These are phyloP conservation scores for Vitis cinerea DNA, from an alignment of 164 flowering plant species.

Conservation along the genomic window DNA sequence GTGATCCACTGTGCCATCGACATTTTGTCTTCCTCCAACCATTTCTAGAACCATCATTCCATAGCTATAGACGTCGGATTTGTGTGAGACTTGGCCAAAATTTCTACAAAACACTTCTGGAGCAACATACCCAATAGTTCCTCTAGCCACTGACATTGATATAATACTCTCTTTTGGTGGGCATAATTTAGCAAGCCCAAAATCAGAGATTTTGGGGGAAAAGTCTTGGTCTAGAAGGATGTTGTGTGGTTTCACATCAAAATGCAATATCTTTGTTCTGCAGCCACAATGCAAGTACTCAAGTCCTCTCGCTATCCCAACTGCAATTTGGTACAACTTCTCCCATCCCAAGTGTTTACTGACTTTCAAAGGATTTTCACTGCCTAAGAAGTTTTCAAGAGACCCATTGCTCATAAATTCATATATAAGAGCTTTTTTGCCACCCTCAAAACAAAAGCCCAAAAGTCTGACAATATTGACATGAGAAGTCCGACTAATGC, in stretches of 20 bases:
- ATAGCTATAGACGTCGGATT: conserved; percentile 6
- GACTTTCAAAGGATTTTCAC: not conserved
- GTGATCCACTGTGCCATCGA: not conserved
- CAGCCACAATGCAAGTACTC: conserved; percentile 3
- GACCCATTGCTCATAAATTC: conserved; percentile 1
- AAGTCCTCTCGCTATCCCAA: not conserved
- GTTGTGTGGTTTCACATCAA: not conserved
- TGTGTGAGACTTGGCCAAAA: too few relatives aligned
- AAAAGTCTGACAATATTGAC: not conserved
- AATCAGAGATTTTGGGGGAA: not conserved
- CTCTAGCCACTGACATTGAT: too few relatives aligned
- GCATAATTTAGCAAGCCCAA: not conserved
- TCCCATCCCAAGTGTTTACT: not conserved
- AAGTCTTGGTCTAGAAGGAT: too few relatives aligned
- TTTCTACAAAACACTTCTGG: too few relatives aligned
- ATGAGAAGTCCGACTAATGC: too few relatives aligned
- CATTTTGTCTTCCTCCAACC: conserved; percentile 9
- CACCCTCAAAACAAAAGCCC: not conserved
- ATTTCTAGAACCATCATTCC: conserved; percentile 10
- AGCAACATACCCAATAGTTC: too few relatives aligned
- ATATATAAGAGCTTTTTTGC: not conserved
- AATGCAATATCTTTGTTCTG: conserved; percentile 1
- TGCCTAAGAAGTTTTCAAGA: not conserved
- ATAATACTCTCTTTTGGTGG: too few relatives aligned
- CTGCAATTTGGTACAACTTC: not conserved